Percentiles rank a stretch among this genome's conserved stretches.
phyloP scores from a whole-genome alignment of 345 rosid genomes.

The Gossypium thurberi region DNA sequence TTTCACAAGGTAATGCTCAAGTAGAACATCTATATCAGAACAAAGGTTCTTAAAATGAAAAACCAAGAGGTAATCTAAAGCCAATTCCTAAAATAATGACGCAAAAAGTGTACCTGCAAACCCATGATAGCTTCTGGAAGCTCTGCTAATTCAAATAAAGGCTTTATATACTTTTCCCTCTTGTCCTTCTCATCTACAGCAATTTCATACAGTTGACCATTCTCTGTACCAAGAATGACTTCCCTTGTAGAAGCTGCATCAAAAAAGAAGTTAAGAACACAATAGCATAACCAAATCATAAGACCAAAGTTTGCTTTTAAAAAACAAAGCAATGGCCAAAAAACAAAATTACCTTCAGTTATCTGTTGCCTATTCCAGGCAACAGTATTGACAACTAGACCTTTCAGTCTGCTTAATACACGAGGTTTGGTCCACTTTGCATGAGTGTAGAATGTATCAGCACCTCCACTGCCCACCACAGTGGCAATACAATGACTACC shows the following conservation, averaged over 20 bases:
- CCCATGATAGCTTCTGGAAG: slow-evolving; percentile 94
- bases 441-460: slow-evolving; percentile 84
- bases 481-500: slow-evolving; percentile 94
- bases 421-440: slow-evolving; percentile 97
- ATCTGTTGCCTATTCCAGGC: slow-evolving; percentile 96
- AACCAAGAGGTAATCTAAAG: slow-evolving; percentile 1
- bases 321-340: not conserved
- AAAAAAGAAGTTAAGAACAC: slow-evolving; percentile 1
- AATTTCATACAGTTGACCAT: slow-evolving; percentile 88
- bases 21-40: not conserved
- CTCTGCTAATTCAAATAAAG: slow-evolving; percentile 66
- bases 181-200: slow-evolving; percentile 97
- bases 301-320: not conserved
- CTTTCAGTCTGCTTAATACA: slow-evolving; percentile 61
- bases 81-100: not conserved
- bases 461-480: slow-evolving; percentile 70
- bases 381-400: slow-evolving; percentile 76
- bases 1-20: not conserved
- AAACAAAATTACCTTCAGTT: slow-evolving; percentile 62
- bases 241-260: slow-evolving; percentile 84
- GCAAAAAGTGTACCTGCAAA: slow-evolving; percentile 53
- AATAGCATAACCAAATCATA: slow-evolving; percentile 12
- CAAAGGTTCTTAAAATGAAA: not conserved
- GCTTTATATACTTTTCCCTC: slow-evolving; percentile 82
- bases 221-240: slow-evolving; percentile 80